A percentile compares a stretch with the other conserved stretches of the same genome.
phyloP scores from a whole-genome alignment of 116 monocot species.

The Phalaenopsis hybrid region DNA sequence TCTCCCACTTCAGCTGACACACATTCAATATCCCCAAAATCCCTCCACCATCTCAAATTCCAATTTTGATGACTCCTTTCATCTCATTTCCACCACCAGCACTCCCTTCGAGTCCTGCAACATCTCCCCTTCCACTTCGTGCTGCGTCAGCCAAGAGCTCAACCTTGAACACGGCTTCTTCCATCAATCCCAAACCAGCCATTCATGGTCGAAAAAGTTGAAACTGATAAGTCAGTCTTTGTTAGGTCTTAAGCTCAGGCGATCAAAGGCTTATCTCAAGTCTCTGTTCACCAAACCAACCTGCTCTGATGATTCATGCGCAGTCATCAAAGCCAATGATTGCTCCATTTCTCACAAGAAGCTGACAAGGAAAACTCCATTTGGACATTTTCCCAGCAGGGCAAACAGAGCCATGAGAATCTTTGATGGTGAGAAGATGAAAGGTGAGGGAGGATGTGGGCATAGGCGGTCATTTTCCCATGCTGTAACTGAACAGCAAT shows the following conservation, averaged over 20 bases:
- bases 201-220: conserved; percentile 55
- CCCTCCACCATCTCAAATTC: conserved; percentile 9
- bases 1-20: conserved; percentile 72
- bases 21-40: conserved; percentile 33
- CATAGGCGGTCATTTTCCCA: conserved; percentile 33
- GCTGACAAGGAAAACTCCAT: conserved; percentile 23
- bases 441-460: conserved; percentile 15
- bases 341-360: conserved; percentile 12
- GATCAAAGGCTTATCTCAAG: conserved; percentile 60
- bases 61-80: not conserved
- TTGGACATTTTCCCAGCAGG: conserved; percentile 19
- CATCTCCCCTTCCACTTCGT: conserved; percentile 43
- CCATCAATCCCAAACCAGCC: conserved; percentile 18
- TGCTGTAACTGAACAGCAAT: conserved; percentile 8
- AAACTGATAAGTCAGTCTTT: conserved; percentile 35
- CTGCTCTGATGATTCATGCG: conserved; percentile 18
- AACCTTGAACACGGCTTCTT: conserved; percentile 35
- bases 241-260: conserved; percentile 50
- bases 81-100: not conserved
- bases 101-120: conserved; percentile 56
- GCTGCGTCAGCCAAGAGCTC: conserved; percentile 57
- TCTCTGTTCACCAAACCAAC: conserved; percentile 54
- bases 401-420: not conserved
- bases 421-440: conserved; percentile 11
- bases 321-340: conserved; percentile 17